These are phyloP conservation scores for Nicotiana otophora DNA, from an alignment of 257 asterid genomes.

Conservation along the genomic window DNA sequence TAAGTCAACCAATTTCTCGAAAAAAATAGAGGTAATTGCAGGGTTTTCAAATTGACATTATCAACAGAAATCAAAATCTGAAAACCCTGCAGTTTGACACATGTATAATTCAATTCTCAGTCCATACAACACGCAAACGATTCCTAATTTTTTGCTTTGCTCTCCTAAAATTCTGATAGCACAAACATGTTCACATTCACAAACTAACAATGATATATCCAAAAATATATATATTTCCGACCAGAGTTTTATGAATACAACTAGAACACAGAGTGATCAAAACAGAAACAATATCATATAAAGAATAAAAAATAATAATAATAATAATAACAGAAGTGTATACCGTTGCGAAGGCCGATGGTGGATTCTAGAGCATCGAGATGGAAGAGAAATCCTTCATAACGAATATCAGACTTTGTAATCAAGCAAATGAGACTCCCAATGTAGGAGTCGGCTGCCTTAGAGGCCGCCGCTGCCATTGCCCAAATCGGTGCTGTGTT, in stretches of 20 bases:
- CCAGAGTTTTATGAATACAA: neutral
- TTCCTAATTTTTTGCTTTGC: neutral
- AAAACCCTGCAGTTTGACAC: too few species aligned
- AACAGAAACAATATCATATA: neutral
- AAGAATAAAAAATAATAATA: too few species aligned
- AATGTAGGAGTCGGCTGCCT: slow-evolving; percentile 16
- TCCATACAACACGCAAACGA: neutral
- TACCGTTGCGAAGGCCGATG: slow-evolving; percentile 26
- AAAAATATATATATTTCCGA: too few species aligned
- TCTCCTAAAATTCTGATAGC: neutral
- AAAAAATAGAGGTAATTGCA: too few species aligned
- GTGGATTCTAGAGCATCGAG: slow-evolving; percentile 10
- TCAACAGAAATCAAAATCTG: too few species aligned
- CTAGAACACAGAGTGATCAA: neutral
- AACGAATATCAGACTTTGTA: slow-evolving; percentile 27
- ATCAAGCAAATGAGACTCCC: slow-evolving; percentile 23
- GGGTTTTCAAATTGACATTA: too few species aligned
- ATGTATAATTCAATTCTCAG: neutral
- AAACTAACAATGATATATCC: neutral
- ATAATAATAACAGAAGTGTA: neutral
- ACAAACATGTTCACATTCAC: neutral
- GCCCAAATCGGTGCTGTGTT: neutral
- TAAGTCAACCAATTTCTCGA: too few species aligned
- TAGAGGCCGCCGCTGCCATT: slow-evolving; percentile 1
- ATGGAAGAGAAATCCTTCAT: slow-evolving; percentile 21